Evolutionary conservation across 306 rosid genomes (phyloP).

Genomic region (Prunus mira): DNA sequence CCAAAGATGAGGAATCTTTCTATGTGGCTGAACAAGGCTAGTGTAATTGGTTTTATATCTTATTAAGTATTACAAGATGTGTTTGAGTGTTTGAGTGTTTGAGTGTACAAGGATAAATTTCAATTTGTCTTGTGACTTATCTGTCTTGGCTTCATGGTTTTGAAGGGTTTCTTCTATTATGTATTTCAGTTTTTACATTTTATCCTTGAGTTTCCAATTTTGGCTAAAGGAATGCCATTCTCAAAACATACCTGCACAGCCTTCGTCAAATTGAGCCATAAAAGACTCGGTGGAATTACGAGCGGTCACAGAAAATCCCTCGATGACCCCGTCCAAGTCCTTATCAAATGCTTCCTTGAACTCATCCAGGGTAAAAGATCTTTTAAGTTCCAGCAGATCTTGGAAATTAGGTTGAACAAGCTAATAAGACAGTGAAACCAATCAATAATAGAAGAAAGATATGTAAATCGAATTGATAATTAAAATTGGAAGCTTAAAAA

Average conservation of each 20-base stretch:
- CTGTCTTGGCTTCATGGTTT: background rate
- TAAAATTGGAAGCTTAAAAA: background rate
- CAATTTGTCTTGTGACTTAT: background rate
- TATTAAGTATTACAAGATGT: too few species aligned
- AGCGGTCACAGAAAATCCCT: constrained; percentile 70
- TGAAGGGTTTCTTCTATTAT: background rate
- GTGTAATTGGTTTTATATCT: too few species aligned
- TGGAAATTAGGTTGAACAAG: constrained; percentile 85
- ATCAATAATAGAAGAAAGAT: background rate
- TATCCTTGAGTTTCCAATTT: constrained; percentile 10
- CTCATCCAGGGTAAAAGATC: constrained; percentile 68
- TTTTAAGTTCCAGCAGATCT: constrained; percentile 65
- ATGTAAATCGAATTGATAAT: background rate
- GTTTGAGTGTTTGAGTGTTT: too few species aligned
- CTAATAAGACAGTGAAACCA: constrained; percentile 42
- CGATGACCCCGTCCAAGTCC: constrained; percentile 60
- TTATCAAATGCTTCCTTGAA: constrained; percentile 83
- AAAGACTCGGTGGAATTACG: constrained; percentile 36
- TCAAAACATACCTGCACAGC: constrained; percentile 60
- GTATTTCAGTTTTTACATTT: constrained; percentile 11
- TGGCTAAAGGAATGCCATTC: constrained; percentile 1
- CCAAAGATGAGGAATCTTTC: too few species aligned
- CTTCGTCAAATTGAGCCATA: constrained; percentile 65
- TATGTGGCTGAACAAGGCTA: too few species aligned
- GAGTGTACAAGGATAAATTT: background rate